Evolutionary conservation across 1,284 basidiomycete genomes (phyloP).

Genomic region (Cutaneotrichosporon sp.): DNA sequence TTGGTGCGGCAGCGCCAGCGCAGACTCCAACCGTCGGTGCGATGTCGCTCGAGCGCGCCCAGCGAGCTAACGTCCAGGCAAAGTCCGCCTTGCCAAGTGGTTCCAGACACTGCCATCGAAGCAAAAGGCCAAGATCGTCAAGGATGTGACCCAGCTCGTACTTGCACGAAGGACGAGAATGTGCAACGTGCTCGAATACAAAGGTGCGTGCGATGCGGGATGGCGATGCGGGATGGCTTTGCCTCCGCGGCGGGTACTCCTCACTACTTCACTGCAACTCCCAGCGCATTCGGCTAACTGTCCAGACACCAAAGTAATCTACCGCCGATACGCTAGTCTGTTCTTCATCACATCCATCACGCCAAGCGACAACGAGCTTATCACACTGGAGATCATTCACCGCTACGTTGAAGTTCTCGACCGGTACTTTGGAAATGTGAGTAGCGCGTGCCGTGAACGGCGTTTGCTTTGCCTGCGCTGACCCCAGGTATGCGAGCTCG

Average conservation of each 20-base stretch:
- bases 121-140: constrained; percentile 94
- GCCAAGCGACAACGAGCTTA: constrained; percentile 80
- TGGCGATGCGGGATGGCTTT: too few relatives aligned
- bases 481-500: constrained; percentile 89
- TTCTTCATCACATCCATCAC: constrained; percentile 96
- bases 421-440: constrained; percentile 95
- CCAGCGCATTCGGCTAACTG: background rate
- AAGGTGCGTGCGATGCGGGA: constrained; percentile 58
- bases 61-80: constrained; percentile 58
- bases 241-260: too few relatives aligned
- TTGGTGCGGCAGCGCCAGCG: too few relatives aligned
- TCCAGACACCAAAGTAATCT: constrained; percentile 92
- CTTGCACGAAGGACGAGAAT: constrained; percentile 91
- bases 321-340: constrained; percentile 92
- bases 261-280: too few relatives aligned
- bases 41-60: background rate
- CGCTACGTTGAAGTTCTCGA: constrained; percentile 99
- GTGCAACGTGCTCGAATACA: constrained; percentile 99
- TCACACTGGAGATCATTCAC: constrained; percentile 95
- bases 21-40: too few relatives aligned
- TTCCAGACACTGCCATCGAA: constrained; percentile 93
- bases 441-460: constrained; percentile 32
- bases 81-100: constrained; percentile 98
- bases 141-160: constrained; percentile 98
- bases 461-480: too few relatives aligned